Conservation (phyloP, 2,329 filamentous ascomycete species). For the Scytalidium sp. region DNA sequence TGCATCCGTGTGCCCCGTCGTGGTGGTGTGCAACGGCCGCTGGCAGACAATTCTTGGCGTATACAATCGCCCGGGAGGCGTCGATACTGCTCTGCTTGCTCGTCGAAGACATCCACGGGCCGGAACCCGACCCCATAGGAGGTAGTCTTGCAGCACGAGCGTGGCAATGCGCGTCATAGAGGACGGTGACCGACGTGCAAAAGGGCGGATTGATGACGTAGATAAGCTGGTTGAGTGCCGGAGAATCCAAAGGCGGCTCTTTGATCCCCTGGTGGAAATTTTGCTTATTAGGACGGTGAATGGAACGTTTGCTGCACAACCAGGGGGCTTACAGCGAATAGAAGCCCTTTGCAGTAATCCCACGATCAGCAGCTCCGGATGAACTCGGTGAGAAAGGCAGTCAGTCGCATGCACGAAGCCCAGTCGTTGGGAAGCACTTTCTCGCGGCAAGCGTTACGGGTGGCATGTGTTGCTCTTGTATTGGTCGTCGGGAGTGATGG, state of each 20-base stretch:
- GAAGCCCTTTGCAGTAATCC: not conserved
- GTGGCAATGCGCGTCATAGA: slow-evolving; percentile 25
- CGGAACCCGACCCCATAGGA: slow-evolving; percentile 24
- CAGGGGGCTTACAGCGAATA: not conserved
- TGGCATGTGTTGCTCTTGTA: slow-evolving; percentile 22
- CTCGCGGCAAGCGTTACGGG: not conserved
- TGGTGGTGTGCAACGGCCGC: slow-evolving; percentile 10
- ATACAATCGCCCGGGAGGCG: slow-evolving; percentile 3
- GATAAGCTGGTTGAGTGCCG: not conserved
- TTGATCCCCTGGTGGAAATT: not conserved
- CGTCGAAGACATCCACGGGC: slow-evolving; percentile 22
- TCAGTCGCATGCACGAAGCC: not conserved
- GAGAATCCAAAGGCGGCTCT: not conserved
- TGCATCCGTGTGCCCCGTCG: slow-evolving; percentile 2
- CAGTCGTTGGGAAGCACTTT: not conserved
- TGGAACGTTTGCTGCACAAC: too few species aligned
- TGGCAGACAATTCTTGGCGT: slow-evolving; percentile 11
- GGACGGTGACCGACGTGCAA: not conserved
- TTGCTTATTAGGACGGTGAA: too few species aligned
- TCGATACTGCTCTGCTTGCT: slow-evolving; percentile 8
- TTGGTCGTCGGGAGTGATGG: slow-evolving; percentile 15
- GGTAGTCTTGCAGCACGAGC: slow-evolving; percentile 24
- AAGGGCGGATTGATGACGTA: not conserved
- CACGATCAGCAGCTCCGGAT: not conserved
- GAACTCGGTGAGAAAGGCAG: not conserved